Conservation (phyloP, 2,329 filamentous ascomycete genomes). For the Niveomyces coronatus region DNA sequence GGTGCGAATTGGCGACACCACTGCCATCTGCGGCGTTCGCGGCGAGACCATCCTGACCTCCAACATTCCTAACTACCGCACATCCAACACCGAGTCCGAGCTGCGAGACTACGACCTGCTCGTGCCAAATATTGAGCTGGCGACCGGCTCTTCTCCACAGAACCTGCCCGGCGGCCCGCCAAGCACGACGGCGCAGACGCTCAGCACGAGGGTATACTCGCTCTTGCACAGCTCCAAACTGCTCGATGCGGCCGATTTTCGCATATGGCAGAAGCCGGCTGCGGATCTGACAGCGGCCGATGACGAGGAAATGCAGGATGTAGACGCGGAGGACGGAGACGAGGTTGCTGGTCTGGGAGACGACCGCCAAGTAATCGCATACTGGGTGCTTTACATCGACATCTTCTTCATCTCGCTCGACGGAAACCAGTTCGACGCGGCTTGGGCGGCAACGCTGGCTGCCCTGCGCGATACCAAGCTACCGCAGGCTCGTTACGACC, state of each 20-base stretch:
- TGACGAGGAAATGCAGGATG: conserved; percentile 27
- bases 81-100: conserved; percentile 33
- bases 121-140: conserved; percentile 88
- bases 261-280: conserved; percentile 56
- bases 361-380: conserved; percentile 57
- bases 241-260: conserved; percentile 55
- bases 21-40: conserved; percentile 86
- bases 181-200: conserved; percentile 66
- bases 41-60: conserved; percentile 71
- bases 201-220: conserved; percentile 70
- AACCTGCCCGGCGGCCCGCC: conserved; percentile 80
- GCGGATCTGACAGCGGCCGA: conserved; percentile 37
- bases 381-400: conserved; percentile 93
- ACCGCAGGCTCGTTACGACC: conserved; percentile 73
- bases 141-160: conserved; percentile 78
- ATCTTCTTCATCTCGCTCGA: conserved; percentile 90
- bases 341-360: conserved; percentile 17
- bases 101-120: conserved; percentile 59
- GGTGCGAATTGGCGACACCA: conserved; percentile 79
- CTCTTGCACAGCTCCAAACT: conserved; percentile 63
- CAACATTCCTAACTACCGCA: conserved; percentile 59
- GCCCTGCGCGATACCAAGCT: conserved; percentile 70
- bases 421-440: conserved; percentile 83
- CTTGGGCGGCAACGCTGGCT: conserved; percentile 75
- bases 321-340: conserved; percentile 28